Evolutionary conservation across 2,329 filamentous ascomycete species (phyloP).

Genomic region (Paraphaeosphaeria sporulosa): DNA sequence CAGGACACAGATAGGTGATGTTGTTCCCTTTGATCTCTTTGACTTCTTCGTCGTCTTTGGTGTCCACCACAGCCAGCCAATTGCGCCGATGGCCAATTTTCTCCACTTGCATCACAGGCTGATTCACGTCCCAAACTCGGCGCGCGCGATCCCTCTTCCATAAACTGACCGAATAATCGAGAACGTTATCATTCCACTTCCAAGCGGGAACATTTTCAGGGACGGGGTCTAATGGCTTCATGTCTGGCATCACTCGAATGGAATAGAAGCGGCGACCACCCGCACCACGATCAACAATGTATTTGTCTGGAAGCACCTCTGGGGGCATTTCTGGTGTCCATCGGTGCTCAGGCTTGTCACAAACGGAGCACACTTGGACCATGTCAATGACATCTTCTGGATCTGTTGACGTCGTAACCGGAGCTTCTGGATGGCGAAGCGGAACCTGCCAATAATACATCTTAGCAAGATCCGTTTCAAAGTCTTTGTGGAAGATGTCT

Average conservation of each 20-base stretch:
- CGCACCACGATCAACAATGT: constrained; percentile 64
- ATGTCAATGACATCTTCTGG: constrained; percentile 65
- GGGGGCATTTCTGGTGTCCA: constrained; percentile 56
- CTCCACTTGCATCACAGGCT: constrained; percentile 82
- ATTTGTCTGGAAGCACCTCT: constrained; percentile 56
- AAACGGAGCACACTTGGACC: constrained; percentile 59
- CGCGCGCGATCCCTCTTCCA: constrained; percentile 66
- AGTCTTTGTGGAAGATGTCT: constrained; percentile 90
- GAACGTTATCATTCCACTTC: constrained; percentile 64
- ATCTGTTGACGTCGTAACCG: constrained; percentile 10
- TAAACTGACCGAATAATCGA: constrained; percentile 83
- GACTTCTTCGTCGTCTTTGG: constrained; percentile 57
- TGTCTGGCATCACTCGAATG: constrained; percentile 53
- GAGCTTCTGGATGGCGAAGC: constrained; percentile 27
- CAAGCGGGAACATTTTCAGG: constrained; percentile 61
- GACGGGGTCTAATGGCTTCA: constrained; percentile 71
- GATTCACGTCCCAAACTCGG: constrained; percentile 66
- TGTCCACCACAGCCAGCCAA: constrained; percentile 69
- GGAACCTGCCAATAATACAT: constrained; percentile 89
- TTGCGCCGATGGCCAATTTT: constrained; percentile 81
- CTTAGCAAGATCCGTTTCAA: constrained; percentile 66
- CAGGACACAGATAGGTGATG: constrained; percentile 74
- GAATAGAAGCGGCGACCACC: constrained; percentile 67
- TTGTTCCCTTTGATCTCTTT: constrained; percentile 55
- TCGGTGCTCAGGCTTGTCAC: constrained; percentile 47